phyloP scores from a whole-genome alignment of 2,329 filamentous ascomycete genomes.

The Dactylellina haptotyla region DNA sequence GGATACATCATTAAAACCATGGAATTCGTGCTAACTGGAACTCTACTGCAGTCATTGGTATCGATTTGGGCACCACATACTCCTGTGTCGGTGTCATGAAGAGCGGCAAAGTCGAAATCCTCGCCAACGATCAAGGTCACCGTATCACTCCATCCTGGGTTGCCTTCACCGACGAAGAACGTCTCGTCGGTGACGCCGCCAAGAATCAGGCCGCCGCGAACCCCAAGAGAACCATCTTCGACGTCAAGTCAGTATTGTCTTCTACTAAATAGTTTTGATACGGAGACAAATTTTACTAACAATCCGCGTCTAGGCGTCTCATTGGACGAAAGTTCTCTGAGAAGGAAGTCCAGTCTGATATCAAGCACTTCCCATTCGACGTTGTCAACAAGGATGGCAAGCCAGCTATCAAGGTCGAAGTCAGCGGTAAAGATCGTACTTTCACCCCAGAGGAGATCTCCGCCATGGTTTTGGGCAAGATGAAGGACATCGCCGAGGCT shows the following conservation, averaged over 20 bases:
- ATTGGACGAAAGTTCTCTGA: constrained; percentile 85
- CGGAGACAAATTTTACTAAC: constrained; percentile 46
- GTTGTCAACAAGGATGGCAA: constrained; percentile 89
- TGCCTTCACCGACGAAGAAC: constrained; percentile 95
- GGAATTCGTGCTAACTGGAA: not conserved
- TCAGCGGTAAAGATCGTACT: constrained; percentile 72
- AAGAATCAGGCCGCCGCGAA: constrained; percentile 93
- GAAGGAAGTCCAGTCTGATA: constrained; percentile 87
- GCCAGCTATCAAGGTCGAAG: constrained; percentile 81
- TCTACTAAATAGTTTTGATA: constrained; percentile 55
- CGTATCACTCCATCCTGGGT: constrained; percentile 95
- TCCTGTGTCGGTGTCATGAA: constrained; percentile 96
- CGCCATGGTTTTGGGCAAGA: constrained; percentile 83
- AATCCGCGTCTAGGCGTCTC: constrained; percentile 73
- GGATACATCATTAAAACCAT: too few relatives aligned
- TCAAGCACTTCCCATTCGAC: constrained; percentile 99
- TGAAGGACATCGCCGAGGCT: constrained; percentile 83
- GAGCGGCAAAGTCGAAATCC: constrained; percentile 92
- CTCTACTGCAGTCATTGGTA: constrained; percentile 79
- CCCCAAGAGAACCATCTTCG: constrained; percentile 79
- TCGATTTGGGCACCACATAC: constrained; percentile 91
- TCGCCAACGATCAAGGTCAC: constrained; percentile 96
- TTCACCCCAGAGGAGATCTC: constrained; percentile 85
- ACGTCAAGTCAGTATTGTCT: constrained; percentile 76
- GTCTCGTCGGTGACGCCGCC: constrained; percentile 94